Percentiles rank a stretch among this genome's conserved stretches.
Conservation (phyloP, 169 alveolate species). For the Plasmodium cynomolgi region DNA sequence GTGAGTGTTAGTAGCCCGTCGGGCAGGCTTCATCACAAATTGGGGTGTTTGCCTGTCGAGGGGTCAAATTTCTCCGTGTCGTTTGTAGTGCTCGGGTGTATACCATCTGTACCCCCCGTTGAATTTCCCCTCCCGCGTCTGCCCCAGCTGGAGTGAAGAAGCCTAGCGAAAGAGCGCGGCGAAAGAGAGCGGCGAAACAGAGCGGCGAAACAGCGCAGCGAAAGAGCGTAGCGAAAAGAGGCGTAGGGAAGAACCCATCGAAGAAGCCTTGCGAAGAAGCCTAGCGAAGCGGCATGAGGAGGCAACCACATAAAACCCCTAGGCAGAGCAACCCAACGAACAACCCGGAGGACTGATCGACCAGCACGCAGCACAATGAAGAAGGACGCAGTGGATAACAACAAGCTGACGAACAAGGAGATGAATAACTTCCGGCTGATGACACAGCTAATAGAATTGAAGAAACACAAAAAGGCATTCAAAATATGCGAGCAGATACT, state of each 20-base stretch:
- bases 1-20: not conserved
- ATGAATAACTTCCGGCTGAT: slow-evolving; percentile 59
- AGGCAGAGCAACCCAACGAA: not conserved
- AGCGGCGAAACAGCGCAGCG: too few relatives aligned
- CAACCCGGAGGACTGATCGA: not conserved
- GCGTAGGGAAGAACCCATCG: too few relatives aligned
- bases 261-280: too few relatives aligned
- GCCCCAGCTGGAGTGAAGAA: not conserved
- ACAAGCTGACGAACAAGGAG: slow-evolving; percentile 46
- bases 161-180: not conserved
- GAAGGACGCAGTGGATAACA: slow-evolving; percentile 17
- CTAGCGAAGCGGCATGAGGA: not conserved
- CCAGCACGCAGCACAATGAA: not conserved
- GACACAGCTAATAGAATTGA: slow-evolving; percentile 66
- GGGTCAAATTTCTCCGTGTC: not conserved
- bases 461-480: slow-evolving; percentile 64
- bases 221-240: too few relatives aligned
- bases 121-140: not conserved
- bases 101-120: not conserved
- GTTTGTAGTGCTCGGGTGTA: not conserved
- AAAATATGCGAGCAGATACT: slow-evolving; percentile 71
- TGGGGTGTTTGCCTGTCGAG: not conserved
- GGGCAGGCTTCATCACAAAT: not conserved
- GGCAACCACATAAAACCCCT: not conserved
- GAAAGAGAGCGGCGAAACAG: too few relatives aligned